phyloP scores from a whole-genome alignment of 1,139 yeast genomes.

The Candida mesenterica region DNA sequence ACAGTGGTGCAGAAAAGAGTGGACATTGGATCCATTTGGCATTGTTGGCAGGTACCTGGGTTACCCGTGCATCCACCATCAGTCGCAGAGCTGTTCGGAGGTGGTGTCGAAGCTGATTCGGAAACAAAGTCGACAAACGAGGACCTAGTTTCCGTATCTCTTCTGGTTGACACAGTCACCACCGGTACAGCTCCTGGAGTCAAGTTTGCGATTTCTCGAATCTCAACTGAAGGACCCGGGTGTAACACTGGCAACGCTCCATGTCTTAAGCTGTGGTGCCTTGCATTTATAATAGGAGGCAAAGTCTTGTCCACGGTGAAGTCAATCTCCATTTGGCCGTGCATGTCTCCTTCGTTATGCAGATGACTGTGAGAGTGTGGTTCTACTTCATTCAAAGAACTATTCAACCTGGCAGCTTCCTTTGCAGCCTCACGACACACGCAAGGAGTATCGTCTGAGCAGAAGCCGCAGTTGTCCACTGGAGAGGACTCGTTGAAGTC shows the following conservation, averaged over 20 bases:
- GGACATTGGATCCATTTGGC: conserved; percentile 86
- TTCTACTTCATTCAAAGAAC: conserved; percentile 22
- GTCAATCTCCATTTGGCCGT: conserved; percentile 13
- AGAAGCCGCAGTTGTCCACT: conserved; percentile 85
- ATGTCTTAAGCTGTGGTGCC: conserved; percentile 13
- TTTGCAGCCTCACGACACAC: conserved; percentile 83
- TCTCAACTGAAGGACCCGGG: conserved; percentile 63
- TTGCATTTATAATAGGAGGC: conserved; percentile 34
- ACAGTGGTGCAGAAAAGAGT: conserved; percentile 84
- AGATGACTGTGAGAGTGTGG: not conserved
- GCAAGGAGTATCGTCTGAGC: conserved; percentile 90
- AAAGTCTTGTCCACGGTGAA: conserved; percentile 22
- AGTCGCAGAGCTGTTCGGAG: conserved; percentile 2
- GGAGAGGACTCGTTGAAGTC: conserved; percentile 49
- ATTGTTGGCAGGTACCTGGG: conserved; percentile 84
- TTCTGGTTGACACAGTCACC: conserved; percentile 24
- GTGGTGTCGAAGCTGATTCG: conserved; percentile 1
- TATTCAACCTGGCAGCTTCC: conserved; percentile 46
- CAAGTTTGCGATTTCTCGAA: conserved; percentile 43
- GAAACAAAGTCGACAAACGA: conserved; percentile 2
- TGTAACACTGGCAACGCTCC: conserved; percentile 57
- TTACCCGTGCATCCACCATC: conserved; percentile 71
- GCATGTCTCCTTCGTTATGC: conserved; percentile 13
- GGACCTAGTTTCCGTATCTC: conserved; percentile 10
- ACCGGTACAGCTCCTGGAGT: conserved; percentile 46